Conservation (phyloP, 2,329 filamentous ascomycete species). For the Verticillium zaregamsianum region DNA sequence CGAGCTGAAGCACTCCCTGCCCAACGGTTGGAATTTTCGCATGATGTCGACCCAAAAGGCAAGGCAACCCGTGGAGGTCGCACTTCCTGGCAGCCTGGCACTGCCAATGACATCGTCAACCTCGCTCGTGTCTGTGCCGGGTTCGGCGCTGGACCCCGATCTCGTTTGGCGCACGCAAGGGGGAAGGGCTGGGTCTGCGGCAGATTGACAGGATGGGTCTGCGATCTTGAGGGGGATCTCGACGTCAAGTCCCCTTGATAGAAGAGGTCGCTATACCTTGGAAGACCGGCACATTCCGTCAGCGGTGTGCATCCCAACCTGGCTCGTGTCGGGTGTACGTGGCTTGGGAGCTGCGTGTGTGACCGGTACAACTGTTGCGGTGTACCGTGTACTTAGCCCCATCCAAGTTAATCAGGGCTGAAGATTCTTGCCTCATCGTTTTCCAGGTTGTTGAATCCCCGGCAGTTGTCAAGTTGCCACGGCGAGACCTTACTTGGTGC, state of each 20-base stretch:
- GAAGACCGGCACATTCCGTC: background rate
- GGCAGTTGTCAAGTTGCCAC: background rate
- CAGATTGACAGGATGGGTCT: too few species aligned
- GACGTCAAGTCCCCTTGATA: too few species aligned
- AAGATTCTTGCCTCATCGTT: background rate
- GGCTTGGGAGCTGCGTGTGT: background rate
- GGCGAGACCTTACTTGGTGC: background rate
- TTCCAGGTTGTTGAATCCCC: background rate
- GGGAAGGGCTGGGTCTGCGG: too few species aligned
- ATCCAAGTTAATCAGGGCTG: background rate
- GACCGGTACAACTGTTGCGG: background rate
- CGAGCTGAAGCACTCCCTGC: background rate
- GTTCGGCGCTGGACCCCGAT: too few species aligned
- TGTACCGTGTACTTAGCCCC: background rate
- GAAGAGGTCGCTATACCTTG: too few species aligned
- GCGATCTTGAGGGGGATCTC: too few species aligned
- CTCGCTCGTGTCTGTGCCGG: too few species aligned
- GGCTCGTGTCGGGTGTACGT: background rate
- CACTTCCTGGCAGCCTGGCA: too few species aligned
- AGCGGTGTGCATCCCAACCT: background rate
- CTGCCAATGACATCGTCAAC: too few species aligned
- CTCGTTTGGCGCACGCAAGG: too few species aligned
- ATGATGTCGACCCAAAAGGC: too few species aligned
- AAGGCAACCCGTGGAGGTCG: too few species aligned
- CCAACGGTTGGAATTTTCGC: background rate